A percentile compares a stretch with the other conserved stretches of the same genome.
These are phyloP conservation scores for Rhipidocladum racemiflorum DNA, from an alignment of 176 grass and related monocot species.

Conservation along the genomic window DNA sequence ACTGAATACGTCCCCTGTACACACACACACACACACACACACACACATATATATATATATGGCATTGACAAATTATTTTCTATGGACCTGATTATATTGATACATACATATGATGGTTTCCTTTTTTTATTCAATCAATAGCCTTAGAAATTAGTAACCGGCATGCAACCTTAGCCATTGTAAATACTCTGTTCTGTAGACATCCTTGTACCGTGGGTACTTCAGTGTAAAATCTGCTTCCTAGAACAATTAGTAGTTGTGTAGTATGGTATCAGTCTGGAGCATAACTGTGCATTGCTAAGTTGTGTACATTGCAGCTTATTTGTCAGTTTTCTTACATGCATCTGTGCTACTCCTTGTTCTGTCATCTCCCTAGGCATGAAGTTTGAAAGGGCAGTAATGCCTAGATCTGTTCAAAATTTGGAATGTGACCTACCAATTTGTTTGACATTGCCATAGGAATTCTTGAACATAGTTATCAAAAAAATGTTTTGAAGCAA, in stretches of 20 bases:
- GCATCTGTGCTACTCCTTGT: not conserved
- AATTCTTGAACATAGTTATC: no score
- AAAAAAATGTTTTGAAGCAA: no score
- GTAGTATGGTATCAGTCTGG: slow-evolving; percentile 14
- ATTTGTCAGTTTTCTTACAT: not conserved
- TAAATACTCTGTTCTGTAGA: not conserved
- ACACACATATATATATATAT: no score
- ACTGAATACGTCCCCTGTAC: no score
- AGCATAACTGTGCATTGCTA: no score
- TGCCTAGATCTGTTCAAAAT: not conserved
- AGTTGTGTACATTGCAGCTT: slow-evolving; percentile 19
- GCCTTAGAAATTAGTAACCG: no score
- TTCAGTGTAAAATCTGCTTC: not conserved
- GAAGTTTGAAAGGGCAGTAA: not conserved
- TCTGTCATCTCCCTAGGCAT: not conserved
- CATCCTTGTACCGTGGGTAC: not conserved
- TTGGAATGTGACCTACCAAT: not conserved
- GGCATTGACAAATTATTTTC: not conserved
- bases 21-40: no score
- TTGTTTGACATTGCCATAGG: no score
- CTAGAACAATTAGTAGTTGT: not conserved
- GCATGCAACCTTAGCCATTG: not conserved
- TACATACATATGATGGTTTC: not conserved
- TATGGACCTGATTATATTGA: not conserved
- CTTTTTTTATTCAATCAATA: no score